Evolutionary conservation across 129 eudicot species (phyloP).

Genomic region (Flaveria linearis): DNA sequence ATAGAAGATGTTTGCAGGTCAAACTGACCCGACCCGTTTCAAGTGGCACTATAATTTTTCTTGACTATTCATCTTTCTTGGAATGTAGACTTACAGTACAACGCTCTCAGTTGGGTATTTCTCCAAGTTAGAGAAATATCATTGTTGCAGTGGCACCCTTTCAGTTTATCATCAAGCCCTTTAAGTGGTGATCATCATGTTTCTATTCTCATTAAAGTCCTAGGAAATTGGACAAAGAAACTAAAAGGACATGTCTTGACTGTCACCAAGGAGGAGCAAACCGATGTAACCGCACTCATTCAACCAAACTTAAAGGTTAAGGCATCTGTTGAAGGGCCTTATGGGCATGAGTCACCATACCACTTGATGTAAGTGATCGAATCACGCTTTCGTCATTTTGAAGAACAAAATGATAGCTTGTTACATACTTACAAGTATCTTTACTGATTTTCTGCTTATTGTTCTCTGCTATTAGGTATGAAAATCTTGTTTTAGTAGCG

Average conservation of each 20-base stretch:
- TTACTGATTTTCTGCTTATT: background rate
- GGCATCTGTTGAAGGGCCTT: constrained; percentile 84
- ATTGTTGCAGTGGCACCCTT: constrained; percentile 93
- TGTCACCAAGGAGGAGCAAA: constrained; percentile 29
- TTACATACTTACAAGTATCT: background rate
- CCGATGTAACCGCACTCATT: constrained; percentile 29
- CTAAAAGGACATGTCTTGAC: constrained; percentile 47
- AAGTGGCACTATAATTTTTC: background rate
- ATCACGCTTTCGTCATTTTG: too few species aligned
- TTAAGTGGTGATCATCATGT: constrained; percentile 68
- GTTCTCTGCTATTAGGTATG: constrained; percentile 50
- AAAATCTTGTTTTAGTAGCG: constrained; percentile 79
- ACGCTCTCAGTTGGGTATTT: constrained; percentile 80
- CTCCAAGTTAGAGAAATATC: constrained; percentile 73
- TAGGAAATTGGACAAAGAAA: constrained; percentile 77
- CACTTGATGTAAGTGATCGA: constrained; percentile 53
- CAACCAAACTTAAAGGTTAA: constrained; percentile 44
- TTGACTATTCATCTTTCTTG: constrained; percentile 5
- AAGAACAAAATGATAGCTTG: background rate
- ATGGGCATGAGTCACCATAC: constrained; percentile 85
- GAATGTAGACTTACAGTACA: constrained; percentile 60
- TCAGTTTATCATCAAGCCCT: constrained; percentile 91
- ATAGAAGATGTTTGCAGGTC: background rate
- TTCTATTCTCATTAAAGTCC: constrained; percentile 70
- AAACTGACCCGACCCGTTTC: background rate